These are phyloP conservation scores for Suillus americanus DNA, from an alignment of 768 basidiomycete species.

Conservation along the genomic window DNA sequence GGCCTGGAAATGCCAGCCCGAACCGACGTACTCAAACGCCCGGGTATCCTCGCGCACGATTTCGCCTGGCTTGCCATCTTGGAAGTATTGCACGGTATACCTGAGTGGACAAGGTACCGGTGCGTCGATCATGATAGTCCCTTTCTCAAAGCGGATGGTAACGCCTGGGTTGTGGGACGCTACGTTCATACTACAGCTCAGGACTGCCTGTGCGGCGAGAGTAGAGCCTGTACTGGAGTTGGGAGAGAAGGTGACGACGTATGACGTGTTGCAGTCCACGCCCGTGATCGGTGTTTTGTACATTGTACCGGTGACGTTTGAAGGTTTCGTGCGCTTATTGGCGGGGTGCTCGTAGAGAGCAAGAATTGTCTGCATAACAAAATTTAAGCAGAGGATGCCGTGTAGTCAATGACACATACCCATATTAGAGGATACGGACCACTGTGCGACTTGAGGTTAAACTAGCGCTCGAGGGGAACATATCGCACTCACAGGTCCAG, in stretches of 20 bases:
- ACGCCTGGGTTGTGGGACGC: constrained; percentile 28
- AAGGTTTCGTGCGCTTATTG: constrained; percentile 42
- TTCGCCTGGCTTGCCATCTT: constrained; percentile 30
- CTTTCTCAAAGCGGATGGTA: constrained; percentile 43
- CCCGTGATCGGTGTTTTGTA: constrained; percentile 42
- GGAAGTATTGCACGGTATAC: constrained; percentile 34
- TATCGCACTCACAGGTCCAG: constrained; percentile 42
- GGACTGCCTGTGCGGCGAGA: constrained; percentile 40
- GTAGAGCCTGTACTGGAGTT: constrained; percentile 22
- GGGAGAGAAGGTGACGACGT: constrained; percentile 39
- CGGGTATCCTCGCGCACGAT: constrained; percentile 35
- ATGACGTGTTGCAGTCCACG: constrained; percentile 45
- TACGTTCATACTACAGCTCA: constrained; percentile 39
- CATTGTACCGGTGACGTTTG: constrained; percentile 39
- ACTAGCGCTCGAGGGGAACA: constrained; percentile 10
- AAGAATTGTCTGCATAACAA: constrained; percentile 44
- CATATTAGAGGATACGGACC: constrained; percentile 49
- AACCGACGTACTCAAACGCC: constrained; percentile 32
- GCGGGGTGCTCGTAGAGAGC: constrained; percentile 46
- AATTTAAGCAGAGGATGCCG: constrained; percentile 6
- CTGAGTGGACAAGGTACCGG: constrained; percentile 35
- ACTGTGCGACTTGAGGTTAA: constrained; percentile 16
- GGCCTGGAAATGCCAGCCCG: constrained; percentile 51
- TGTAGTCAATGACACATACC: constrained; percentile 22
- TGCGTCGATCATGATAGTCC: constrained; percentile 39